Base-by-base conservation (phyloP, 78 protist genomes). In the Guillardia theta region DNA sequence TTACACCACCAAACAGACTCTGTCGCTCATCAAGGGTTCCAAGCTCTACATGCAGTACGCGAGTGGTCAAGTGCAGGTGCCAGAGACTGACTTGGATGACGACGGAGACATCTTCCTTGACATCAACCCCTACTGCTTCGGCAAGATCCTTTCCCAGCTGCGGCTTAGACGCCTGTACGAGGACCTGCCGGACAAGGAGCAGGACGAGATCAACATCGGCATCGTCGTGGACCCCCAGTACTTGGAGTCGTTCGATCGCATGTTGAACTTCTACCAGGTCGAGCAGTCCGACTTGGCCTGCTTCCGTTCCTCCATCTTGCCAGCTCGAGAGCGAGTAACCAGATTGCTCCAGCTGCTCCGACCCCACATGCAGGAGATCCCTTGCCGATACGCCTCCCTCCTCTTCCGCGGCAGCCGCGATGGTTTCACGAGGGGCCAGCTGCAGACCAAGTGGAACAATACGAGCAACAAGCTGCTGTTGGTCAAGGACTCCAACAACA, bases 331-430 rank as follows among this genome's bases (percentile, higher is more conserved):
- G 30, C 70, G 70, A 58, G 70, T 30, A 58, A 24, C 39, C 70
- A 58, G 70, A 58, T 30, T 58, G 39, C 70, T 58, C 27, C 70
- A 27, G 70, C 70, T 58, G 70, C 70, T 58, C 27, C 70, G 21
- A 8, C 70, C 21, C 27, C 39, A 58, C 39, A 27, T 24, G 70
- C 39, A 27, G 39, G 70, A 24, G 39, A 58, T 30, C 39, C 70
- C 70, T 30, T 24, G 39, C 27, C 70, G 39, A 24, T 9, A 30
- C 70, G 21, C 39, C 39, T 27, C 70, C 70, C 70, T 58, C 70
- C 70, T 58, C 70, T 58, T 58, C 70, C 70, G 70, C 70, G 70
- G 70, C 70, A 27, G 39, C 70, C 70, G 70, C 70, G 70, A 58
- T 30, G 70, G 70, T 30, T 58, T 58, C 70, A 58, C n/a, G n/a